Base-by-base conservation (phyloP, 78 protist genomes). In the Protostelium mycophagum region DNA sequence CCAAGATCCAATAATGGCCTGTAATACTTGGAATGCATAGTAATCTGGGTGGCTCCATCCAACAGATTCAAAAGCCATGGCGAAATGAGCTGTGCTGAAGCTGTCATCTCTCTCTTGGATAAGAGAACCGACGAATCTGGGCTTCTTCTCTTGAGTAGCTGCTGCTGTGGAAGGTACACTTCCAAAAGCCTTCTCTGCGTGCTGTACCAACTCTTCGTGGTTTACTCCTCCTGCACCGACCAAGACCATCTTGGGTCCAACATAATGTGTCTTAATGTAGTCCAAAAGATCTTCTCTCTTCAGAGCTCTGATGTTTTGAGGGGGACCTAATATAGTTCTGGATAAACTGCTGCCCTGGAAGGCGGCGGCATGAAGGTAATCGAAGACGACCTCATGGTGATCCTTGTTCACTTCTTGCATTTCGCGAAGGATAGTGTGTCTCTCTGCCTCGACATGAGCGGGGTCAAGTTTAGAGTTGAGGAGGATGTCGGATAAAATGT, bases 241-340 rank as follows among this genome's bases (percentile, higher is more conserved):
- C 35, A 98, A 36, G 29, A 95, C 97, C 95, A 98, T 97, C 63
- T 97, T 92, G n/a, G 96, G 96, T 51, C 95, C 98, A 34, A 96
- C 95, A 95, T 97, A 98, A 96, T 96, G 92, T 38, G 91, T 88
- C 34, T 9, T 0, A 37, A 96, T 36, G 83, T 92, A 97, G 10
- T 91, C 91, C 83, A 84, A n/a, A 63, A 97, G 87, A 84, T 91
- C 91, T 29, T 95, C 93, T 73, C 92, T 91, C 28, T 91, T 88
- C 91, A 98, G 95, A 34, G 38, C 28, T 36, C 91, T 35, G 90
- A 97, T 97, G 93, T 96, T 97, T 83, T 95, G 91, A 38, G 63
- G 92, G 83, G 98, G 96, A 35, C 99, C 99, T 38, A 98, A 92
- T 87, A 98, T 98, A 39, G 99, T 98, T 34, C 96, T 85, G 37